Evolutionary conservation across 371 early-diverging fungal species (phyloP).

Genomic region (Funneliformis caledonium): DNA sequence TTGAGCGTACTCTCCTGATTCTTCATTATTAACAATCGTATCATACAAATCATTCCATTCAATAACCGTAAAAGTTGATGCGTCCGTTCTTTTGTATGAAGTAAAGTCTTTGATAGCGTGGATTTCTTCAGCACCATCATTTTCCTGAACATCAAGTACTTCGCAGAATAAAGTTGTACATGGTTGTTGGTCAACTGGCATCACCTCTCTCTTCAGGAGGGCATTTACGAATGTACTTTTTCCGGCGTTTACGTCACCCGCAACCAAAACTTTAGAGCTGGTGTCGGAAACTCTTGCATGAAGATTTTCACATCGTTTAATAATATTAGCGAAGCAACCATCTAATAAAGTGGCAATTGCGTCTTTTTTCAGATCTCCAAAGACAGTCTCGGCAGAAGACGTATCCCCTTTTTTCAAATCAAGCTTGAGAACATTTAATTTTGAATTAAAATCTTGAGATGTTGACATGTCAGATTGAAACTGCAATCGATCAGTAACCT

Average conservation of each 20-base stretch:
- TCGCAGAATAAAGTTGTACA: conserved; percentile 95
- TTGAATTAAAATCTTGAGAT: conserved; percentile 48
- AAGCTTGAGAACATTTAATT: conserved; percentile 67
- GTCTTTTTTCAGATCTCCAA: conserved; percentile 64
- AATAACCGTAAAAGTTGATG: conserved; percentile 73
- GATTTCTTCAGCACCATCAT: conserved; percentile 84
- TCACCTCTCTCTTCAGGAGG: conserved; percentile 81
- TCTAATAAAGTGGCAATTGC: conserved; percentile 74
- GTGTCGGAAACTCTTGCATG: conserved; percentile 85
- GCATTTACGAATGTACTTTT: conserved; percentile 97
- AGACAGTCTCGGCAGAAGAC: conserved; percentile 50
- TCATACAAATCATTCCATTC: conserved; percentile 63
- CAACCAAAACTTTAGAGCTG: conserved; percentile 91
- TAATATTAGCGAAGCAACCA: conserved; percentile 65
- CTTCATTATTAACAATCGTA: conserved; percentile 49
- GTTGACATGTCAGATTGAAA: conserved; percentile 36
- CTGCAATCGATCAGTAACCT: conserved; percentile 34
- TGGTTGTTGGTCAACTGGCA: conserved; percentile 96
- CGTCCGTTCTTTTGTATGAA: conserved; percentile 71
- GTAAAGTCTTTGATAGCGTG: conserved; percentile 80
- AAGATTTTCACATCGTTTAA: conserved; percentile 81
- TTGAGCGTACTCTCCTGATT: conserved; percentile 29
- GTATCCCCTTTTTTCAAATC: conserved; percentile 72
- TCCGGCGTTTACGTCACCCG: conserved; percentile 97
- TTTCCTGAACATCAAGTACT: conserved; percentile 85